Percentiles rank a stretch among this genome's conserved stretches.
These are phyloP conservation scores for Tympanopsis confertula DNA, from an alignment of 2,329 filamentous ascomycete species.

Conservation along the genomic window DNA sequence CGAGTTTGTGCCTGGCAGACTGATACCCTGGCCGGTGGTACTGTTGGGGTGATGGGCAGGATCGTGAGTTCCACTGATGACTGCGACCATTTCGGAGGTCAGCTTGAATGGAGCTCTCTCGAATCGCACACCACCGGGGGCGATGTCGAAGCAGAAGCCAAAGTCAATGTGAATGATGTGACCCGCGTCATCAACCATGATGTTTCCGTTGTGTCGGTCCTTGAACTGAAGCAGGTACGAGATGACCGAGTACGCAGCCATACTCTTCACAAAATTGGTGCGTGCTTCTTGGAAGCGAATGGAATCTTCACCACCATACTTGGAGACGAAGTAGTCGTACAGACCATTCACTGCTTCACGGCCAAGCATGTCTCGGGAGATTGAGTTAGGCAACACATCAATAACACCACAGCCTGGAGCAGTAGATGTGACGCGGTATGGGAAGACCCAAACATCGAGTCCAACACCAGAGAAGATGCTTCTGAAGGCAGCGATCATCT, in stretches of 20 bases:
- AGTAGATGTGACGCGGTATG: conserved; percentile 92
- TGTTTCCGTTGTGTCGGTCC: conserved; percentile 97
- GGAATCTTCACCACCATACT: conserved; percentile 93
- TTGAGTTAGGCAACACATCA: conserved; percentile 92
- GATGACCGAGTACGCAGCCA: conserved; percentile 97
- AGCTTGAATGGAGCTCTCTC: conserved; percentile 98
- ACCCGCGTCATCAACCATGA: conserved; percentile 96
- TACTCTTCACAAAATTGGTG: conserved; percentile 96
- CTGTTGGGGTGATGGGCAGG: not conserved
- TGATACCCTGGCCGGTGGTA: not conserved
- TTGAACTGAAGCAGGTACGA: conserved; percentile 97
- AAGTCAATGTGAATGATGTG: conserved; percentile 99
- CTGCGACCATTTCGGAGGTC: conserved; percentile 93
- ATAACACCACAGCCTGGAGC: conserved; percentile 96
- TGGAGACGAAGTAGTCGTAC: conserved; percentile 95
- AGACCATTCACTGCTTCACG: conserved; percentile 95
- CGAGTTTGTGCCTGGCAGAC: not conserved
- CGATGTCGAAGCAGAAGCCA: conserved; percentile 98
- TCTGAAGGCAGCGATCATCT: conserved; percentile 95
- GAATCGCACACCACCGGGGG: conserved; percentile 91
- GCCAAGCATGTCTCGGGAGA: conserved; percentile 96
- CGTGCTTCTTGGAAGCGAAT: conserved; percentile 89
- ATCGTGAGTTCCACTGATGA: conserved; percentile 79
- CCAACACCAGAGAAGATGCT: conserved; percentile 94
- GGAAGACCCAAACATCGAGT: conserved; percentile 91